Evolutionary conservation across 108 stramenopile genomes (phyloP), one percentile per base, ranked within the genome.

Genomic region (Asterionellopsis glacialis): DNA sequence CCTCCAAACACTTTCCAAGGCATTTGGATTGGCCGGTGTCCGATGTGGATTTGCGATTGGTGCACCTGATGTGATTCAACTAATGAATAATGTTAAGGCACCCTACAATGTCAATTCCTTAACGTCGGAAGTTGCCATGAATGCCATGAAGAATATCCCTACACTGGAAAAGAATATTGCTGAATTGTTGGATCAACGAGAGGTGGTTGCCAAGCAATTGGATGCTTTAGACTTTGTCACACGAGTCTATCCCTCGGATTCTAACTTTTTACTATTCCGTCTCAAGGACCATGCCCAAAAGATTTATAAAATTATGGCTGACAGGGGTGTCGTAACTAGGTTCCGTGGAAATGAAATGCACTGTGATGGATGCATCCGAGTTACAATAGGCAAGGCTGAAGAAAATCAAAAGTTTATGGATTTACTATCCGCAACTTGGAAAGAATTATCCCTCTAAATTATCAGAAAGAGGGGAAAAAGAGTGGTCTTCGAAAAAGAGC

Each of bases 21-120:
- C 97, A 12, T 97, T 97, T 74, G 97, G 97, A 40, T 69, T 97
- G 64, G 97, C 97, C 14, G 97, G 93, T 7, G 95, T 97, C 61
- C 91, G 96, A 52, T 94, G 90, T 47, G 96, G 96, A 51, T 93
- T 97, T 72, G 90, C 90, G 42, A 77, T 95, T 51, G 94, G 86
- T n/a, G 57, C 79, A 40, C 76, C 84, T 9, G 83, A 84, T 57
- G 79, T 97, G 13, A 93, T 97, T 68, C 91, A 93, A 63, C 74
- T 94, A 18, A 90, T 97, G 90, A 96, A 96, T 76, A 96, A 95
- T 68, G 93, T 95, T 65, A 97, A 97, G 77, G 95, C 95, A 27
- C 97, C 97, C 19, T 97, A 97, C 86, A 96, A 95, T 74, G 79
- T 97, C 45, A 97, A 94, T 76, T 72, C 70, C 19, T 67, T 97